Evolutionary conservation across 148 eudicot genomes (phyloP), one percentile per base, ranked within the genome.

Genomic region (Oxyria digyna): DNA sequence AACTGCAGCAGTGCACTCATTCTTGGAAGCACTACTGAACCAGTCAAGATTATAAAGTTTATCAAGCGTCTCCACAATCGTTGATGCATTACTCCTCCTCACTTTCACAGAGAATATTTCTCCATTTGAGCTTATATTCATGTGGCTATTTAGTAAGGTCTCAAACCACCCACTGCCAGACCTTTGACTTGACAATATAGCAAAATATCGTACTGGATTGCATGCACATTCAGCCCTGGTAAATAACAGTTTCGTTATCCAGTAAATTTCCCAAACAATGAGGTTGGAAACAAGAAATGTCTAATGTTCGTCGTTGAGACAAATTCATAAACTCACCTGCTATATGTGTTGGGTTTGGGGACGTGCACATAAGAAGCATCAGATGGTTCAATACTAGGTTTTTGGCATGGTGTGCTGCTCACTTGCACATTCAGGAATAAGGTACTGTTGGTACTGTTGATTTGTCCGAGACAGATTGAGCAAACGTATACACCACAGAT

Each of bases 101-200:
- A 63, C 79, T 78, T 92, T 92, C 65, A 81, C 86, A 55, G 91
- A 87, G 76, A 92, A 92, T 13, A 92, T 78, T 79, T 92, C 98
- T 27, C 96, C 98, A 72, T 92, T 87, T 43, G 97, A 92, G 75
- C 91, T 89, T 29, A 92, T 75, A 78, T 92, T 92, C n/a, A 73
- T 75, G 77, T 91, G 97, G 76, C 92, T 91, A 42, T 91, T 91
- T 29, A 91, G 63, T 74, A 91, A 82, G 21, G 96, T 91, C 80
- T 91, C 97, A 77, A 91, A 91, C 96, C 96, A 91, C 68, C 97
- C 97, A 76, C 96, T 91, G 14, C 97, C 97, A 0, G 97, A 92
- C 74, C 97, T 87, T 75, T 92, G 97, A 10, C 85, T 85, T 6
- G 97, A 92, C 69, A 89, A 23, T 41, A 91, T 91, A 46, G 87